phyloP scores from a whole-genome alignment of 2,329 filamentous ascomycete genomes.

The Allantophomopsis cytisporea region DNA sequence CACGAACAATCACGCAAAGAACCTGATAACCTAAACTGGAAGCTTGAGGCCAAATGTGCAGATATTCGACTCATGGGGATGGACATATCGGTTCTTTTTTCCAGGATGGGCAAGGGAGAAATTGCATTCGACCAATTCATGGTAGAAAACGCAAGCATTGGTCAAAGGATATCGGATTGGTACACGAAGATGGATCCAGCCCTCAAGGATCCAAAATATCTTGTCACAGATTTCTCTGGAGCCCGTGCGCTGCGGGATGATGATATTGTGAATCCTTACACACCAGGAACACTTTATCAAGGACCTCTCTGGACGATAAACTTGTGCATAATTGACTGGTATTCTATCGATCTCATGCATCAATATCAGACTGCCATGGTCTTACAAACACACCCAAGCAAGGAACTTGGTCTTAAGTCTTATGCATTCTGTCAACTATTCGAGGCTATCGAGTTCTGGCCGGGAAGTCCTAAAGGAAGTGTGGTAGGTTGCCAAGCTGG shows the following conservation, averaged over 20 bases:
- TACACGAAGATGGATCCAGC: constrained; percentile 42
- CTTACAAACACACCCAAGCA: constrained; percentile 28
- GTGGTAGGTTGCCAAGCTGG: constrained; percentile 63
- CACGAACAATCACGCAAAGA: constrained; percentile 40
- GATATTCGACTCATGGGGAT: constrained; percentile 59
- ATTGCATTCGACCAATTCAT: constrained; percentile 53
- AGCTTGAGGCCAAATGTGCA: constrained; percentile 53
- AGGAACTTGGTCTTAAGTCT: constrained; percentile 47
- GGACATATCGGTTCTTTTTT: constrained; percentile 70
- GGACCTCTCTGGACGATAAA: constrained; percentile 63
- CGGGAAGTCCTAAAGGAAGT: constrained; percentile 53
- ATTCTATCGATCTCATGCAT: constrained; percentile 70
- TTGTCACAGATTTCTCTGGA: constrained; percentile 50
- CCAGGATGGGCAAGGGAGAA: constrained; percentile 48
- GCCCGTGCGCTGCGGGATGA: constrained; percentile 36
- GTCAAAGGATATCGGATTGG: constrained; percentile 31
- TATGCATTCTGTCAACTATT: constrained; percentile 65
- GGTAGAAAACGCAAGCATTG: constrained; percentile 42
- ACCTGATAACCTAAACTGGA: constrained; percentile 49
- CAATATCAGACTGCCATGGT: constrained; percentile 54
- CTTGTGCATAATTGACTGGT: constrained; percentile 61
- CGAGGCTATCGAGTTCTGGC: constrained; percentile 63
- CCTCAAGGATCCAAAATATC: constrained; percentile 45
- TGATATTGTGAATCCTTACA: constrained; percentile 63
- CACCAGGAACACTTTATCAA: constrained; percentile 55